Conservation (phyloP, 139 green algal species). For the Nannochloris sp. region DNA sequence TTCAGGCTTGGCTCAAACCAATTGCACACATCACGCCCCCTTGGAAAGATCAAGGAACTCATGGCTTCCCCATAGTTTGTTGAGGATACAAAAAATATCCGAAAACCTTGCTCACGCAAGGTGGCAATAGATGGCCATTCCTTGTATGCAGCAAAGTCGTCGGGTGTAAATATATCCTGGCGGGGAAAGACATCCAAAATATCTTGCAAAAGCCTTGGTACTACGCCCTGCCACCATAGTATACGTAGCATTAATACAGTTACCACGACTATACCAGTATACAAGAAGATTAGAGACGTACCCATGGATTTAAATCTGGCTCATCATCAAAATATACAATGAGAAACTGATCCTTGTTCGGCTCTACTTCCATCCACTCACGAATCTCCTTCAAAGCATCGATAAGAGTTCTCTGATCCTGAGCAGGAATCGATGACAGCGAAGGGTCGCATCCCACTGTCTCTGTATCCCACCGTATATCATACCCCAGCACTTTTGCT, state of each 20-base stretch:
- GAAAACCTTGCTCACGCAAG: constrained; percentile 33
- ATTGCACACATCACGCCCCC: constrained; percentile 29
- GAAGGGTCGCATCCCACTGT: constrained; percentile 63
- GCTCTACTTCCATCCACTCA: constrained; percentile 37
- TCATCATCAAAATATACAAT: constrained; percentile 62
- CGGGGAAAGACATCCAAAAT: constrained; percentile 27
- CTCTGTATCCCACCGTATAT: constrained; percentile 62
- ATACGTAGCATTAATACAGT: constrained; percentile 8
- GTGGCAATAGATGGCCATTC: constrained; percentile 26
- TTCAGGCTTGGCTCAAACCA: constrained; percentile 42
- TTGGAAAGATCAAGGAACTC: constrained; percentile 33
- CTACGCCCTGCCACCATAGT: constrained; percentile 9
- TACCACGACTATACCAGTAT: no score
- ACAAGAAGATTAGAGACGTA: constrained; percentile 1
- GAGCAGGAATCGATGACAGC: constrained; percentile 50
- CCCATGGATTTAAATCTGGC: constrained; percentile 41
- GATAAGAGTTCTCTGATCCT: constrained; percentile 44
- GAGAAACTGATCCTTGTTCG: constrained; percentile 39
- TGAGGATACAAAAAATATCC: constrained; percentile 40
- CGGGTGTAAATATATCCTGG: constrained; percentile 27
- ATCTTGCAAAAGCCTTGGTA: constrained; percentile 22
- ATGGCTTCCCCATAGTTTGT: constrained; percentile 50
- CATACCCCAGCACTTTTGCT: constrained; percentile 38
- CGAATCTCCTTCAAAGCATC: constrained; percentile 45
- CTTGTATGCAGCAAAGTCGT: constrained; percentile 15